Evolutionary conservation across 208 protist species (phyloP), one percentile per base, ranked within the genome.

Genomic region (Acanthamoeba royreba): DNA sequence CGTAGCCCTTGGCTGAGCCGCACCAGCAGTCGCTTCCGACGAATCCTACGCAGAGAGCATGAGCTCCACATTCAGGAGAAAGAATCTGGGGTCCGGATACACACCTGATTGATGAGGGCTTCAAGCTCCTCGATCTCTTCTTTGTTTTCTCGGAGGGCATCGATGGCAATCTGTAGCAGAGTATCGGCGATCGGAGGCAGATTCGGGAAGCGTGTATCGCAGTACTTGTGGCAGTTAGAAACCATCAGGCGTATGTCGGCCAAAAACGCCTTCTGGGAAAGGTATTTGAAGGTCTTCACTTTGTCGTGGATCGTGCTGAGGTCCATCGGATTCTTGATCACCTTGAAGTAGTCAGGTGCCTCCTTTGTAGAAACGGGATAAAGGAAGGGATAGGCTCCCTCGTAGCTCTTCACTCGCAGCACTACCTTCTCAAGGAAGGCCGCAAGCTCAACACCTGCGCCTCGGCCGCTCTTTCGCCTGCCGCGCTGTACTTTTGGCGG

Each of bases 241-340:
- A 63, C 74, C 93, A 96, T 94, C 31, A 96, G 55, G 91, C 90
- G 55, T 38, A 96, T 95, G n/a, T 93, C 95, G 25, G 72, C 95
- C 17, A 96, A 22, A 38, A 96, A 94, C 63, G 86, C 55, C 35
- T 43, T 53, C 43, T 89, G 35, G 28, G 79, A 92, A 49, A 79
- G 79, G 47, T 92, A 87, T 58, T 58, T 47, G 55, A 49, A 88
- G 38, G 83, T 43, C 86, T 94, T 93, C 55, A 89, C 85, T 61
- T 92, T 92, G 66, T 49, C 25, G 43, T 92, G 49, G 7, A 96
- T 96, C 40, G 93, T 94, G 38, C 86, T 92, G 22, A 96, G 43
- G 92, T 96, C 95, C n/a, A 96, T 96, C 81, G 95, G 95, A 66
- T 94, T 93, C 49, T 96, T 96, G 15, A 96, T 96, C 25, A 94